Evolutionary conservation across 2,329 filamentous ascomycete species (phyloP).

Genomic region (Fusarium verrucosum): DNA sequence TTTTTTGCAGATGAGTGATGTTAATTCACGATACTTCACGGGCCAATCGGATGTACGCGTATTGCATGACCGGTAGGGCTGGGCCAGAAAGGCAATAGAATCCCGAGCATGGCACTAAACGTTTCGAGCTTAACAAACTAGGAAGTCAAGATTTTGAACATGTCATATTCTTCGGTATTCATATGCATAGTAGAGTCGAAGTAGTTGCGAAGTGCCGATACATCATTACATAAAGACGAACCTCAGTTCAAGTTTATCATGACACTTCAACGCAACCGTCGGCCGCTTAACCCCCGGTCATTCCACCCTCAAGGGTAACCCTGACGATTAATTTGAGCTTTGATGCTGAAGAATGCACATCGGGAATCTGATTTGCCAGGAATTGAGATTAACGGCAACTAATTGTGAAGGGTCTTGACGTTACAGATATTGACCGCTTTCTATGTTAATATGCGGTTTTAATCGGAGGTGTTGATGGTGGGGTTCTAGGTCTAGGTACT

Average conservation of each 20-base stretch:
- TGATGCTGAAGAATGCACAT: constrained; percentile 10
- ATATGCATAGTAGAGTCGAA: neutral
- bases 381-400: constrained; percentile 28
- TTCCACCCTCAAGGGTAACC: constrained; percentile 28
- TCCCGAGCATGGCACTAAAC: constrained; percentile 12
- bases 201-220: neutral
- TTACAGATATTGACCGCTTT: constrained; percentile 24
- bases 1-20: neutral
- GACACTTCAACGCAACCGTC: constrained; percentile 1
- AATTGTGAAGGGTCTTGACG: constrained; percentile 16
- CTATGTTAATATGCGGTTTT: constrained; percentile 29
- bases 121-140: neutral
- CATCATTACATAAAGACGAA: neutral
- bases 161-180: neutral
- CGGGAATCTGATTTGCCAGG: constrained; percentile 21
- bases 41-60: constrained; percentile 26
- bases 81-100: constrained; percentile 19
- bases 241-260: constrained; percentile 1
- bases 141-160: neutral
- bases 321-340: constrained; percentile 33
- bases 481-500: constrained; percentile 9
- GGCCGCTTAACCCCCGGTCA: constrained; percentile 9
- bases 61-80: constrained; percentile 32
- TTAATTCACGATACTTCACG: constrained; percentile 8
- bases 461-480: constrained; percentile 13